Conservation (phyloP, 106 monocot species). For the Alisma plantagoaquatica region DNA sequence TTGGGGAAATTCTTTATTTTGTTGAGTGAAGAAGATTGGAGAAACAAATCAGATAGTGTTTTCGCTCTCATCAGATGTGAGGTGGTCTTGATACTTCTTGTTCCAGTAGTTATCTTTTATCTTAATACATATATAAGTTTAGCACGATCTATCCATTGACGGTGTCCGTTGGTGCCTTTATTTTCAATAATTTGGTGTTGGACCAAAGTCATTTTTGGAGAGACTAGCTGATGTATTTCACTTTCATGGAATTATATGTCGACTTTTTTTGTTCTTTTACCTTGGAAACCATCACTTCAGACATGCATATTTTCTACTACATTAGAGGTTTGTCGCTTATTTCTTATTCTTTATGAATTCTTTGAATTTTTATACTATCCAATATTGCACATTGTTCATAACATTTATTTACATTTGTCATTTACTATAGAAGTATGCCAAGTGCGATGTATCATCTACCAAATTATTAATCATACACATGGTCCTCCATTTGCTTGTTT, state of each 20-base stretch:
- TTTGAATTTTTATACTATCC: neutral
- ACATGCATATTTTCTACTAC: slow-evolving; percentile 77
- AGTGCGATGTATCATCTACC: slow-evolving; percentile 72
- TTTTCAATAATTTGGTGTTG: slow-evolving; percentile 53
- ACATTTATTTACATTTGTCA: neutral
- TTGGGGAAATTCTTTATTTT: slow-evolving; percentile 74
- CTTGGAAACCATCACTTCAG: slow-evolving; percentile 89
- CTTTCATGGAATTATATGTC: slow-evolving; percentile 17
- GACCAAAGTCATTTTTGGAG: slow-evolving; percentile 15
- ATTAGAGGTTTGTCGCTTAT: slow-evolving; percentile 41
- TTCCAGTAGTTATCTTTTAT: neutral
- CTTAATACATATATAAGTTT: neutral
- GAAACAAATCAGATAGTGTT: slow-evolving; percentile 46
- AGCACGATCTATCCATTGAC: slow-evolving; percentile 12
- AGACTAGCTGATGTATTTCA: slow-evolving; percentile 8
- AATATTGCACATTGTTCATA: neutral
- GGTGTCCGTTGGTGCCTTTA: slow-evolving; percentile 52
- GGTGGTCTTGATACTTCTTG: slow-evolving; percentile 17
- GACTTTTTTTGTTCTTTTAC: slow-evolving; percentile 50
- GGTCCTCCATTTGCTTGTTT: slow-evolving; percentile 87
- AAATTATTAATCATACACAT: slow-evolving; percentile 78
- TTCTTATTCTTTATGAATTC: neutral
- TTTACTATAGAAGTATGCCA: slow-evolving; percentile 72
- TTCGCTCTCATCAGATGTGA: slow-evolving; percentile 71
- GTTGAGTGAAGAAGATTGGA: slow-evolving; percentile 62